A percentile compares a stretch with the other conserved stretches of the same genome.
These are phyloP conservation scores for Ephemerocybe angulata DNA, from an alignment of 768 basidiomycete genomes.

Conservation along the genomic window DNA sequence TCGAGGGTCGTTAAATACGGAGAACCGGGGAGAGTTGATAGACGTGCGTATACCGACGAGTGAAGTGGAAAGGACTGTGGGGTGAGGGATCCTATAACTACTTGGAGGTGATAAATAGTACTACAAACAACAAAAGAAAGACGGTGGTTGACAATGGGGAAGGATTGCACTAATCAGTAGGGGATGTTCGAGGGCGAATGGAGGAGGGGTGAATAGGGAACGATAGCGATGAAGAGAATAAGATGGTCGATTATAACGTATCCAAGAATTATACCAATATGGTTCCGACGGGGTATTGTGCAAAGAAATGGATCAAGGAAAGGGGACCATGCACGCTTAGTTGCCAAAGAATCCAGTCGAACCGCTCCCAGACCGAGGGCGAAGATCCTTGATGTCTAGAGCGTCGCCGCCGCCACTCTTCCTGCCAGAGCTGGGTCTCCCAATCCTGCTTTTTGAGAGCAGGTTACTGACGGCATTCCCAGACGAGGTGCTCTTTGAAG, in stretches of 20 bases:
- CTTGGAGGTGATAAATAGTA: neutral
- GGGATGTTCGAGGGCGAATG: neutral
- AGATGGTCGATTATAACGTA: neutral
- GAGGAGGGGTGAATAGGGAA: neutral
- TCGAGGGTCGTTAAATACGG: neutral
- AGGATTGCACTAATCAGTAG: neutral
- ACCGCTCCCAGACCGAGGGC: slow-evolving; percentile 26
- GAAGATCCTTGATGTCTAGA: slow-evolving; percentile 29
- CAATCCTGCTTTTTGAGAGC: slow-evolving; percentile 48
- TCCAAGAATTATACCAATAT: neutral
- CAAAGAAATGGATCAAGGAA: neutral
- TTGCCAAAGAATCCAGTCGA: slow-evolving; percentile 5
- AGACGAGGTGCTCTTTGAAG: slow-evolving; percentile 36
- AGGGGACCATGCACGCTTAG: slow-evolving; percentile 1
- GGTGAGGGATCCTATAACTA: neutral
- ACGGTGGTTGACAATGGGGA: too few relatives aligned
- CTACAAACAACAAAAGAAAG: neutral
- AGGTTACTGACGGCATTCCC: slow-evolving; percentile 24
- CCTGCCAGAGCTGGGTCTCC: slow-evolving; percentile 38
- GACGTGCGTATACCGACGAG: neutral
- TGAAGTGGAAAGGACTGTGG: neutral
- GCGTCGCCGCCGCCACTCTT: slow-evolving; percentile 23
- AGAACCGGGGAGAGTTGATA: neutral
- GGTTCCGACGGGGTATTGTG: neutral
- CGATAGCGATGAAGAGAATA: neutral